Conservation (phyloP, 1,284 basidiomycete species). For the Ustilago sp. region DNA sequence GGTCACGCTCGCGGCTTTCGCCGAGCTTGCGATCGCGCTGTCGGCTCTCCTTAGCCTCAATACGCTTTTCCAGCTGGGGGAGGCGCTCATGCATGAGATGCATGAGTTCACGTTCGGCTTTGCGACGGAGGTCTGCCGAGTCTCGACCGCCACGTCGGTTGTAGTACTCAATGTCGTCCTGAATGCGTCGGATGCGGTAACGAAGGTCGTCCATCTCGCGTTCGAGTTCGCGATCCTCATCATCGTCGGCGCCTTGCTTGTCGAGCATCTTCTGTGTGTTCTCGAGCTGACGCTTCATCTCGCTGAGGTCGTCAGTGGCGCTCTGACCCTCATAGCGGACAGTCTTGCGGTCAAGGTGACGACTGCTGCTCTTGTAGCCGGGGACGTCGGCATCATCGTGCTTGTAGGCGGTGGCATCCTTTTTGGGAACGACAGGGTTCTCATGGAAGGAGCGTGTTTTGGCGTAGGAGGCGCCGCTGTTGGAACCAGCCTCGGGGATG, state of each 20-base stretch:
- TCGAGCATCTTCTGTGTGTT: slow-evolving; percentile 87
- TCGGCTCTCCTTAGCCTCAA: slow-evolving; percentile 82
- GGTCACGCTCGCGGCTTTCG: slow-evolving; percentile 79
- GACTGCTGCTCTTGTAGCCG: slow-evolving; percentile 83
- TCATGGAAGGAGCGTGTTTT: slow-evolving; percentile 79
- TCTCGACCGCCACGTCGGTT: slow-evolving; percentile 81
- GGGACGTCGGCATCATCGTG: slow-evolving; percentile 76
- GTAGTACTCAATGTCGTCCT: slow-evolving; percentile 93
- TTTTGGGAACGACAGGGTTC: slow-evolving; percentile 73
- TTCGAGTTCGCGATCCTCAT: slow-evolving; percentile 77
- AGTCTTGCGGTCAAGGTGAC: slow-evolving; percentile 87
- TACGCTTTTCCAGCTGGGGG: slow-evolving; percentile 87
- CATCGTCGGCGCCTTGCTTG: slow-evolving; percentile 81
- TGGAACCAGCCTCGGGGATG: slow-evolving; percentile 67
- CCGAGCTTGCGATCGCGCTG: slow-evolving; percentile 75
- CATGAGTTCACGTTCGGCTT: slow-evolving; percentile 88
- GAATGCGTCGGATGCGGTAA: slow-evolving; percentile 85
- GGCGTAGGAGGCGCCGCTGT: slow-evolving; percentile 70
- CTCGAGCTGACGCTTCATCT: slow-evolving; percentile 87
- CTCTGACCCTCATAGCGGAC: slow-evolving; percentile 82
- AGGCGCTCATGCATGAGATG: slow-evolving; percentile 89
- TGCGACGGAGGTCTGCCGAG: slow-evolving; percentile 81
- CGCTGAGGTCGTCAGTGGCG: slow-evolving; percentile 78
- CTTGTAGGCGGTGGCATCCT: slow-evolving; percentile 95
- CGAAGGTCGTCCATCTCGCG: slow-evolving; percentile 89